A percentile compares a stretch with the other conserved stretches of the same genome.
Conservation (phyloP, 106 monocot genomes). For the Dendrobium chrysotoxum region DNA sequence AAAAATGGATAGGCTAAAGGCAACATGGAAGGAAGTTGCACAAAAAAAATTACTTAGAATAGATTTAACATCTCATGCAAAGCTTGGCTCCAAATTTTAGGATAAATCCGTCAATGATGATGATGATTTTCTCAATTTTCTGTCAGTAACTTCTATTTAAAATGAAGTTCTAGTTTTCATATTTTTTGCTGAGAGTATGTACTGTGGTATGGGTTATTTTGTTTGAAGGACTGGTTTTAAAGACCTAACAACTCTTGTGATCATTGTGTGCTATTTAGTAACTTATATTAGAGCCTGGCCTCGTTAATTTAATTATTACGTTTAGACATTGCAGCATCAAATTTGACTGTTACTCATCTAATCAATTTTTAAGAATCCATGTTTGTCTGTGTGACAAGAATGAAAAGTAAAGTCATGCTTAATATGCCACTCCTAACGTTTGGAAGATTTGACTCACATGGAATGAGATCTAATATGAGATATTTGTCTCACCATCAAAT, state of each 20-base stretch:
- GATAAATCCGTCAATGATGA: too few relatives aligned
- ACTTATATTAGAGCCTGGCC: not conserved
- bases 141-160: not conserved
- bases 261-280: not conserved
- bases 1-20: too few relatives aligned
- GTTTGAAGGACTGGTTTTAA: not conserved
- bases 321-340: not conserved
- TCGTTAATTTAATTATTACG: not conserved
- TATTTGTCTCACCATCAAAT: not conserved
- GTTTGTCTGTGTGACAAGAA: not conserved
- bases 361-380: not conserved
- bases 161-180: not conserved
- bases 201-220: not conserved
- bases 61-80: too few relatives aligned
- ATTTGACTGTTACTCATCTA: not conserved
- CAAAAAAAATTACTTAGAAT: too few relatives aligned
- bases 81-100: too few relatives aligned
- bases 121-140: too few relatives aligned
- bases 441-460: not conserved
- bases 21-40: too few relatives aligned
- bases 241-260: not conserved
- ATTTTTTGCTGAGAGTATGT: not conserved
- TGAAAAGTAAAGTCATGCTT: not conserved
- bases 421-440: not conserved
- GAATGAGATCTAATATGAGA: not conserved